A percentile compares a stretch with the other conserved stretches of the same genome.
Evolutionary conservation across 306 rosid species (phyloP).

Genomic region (Gastrolobium bilobum): DNA sequence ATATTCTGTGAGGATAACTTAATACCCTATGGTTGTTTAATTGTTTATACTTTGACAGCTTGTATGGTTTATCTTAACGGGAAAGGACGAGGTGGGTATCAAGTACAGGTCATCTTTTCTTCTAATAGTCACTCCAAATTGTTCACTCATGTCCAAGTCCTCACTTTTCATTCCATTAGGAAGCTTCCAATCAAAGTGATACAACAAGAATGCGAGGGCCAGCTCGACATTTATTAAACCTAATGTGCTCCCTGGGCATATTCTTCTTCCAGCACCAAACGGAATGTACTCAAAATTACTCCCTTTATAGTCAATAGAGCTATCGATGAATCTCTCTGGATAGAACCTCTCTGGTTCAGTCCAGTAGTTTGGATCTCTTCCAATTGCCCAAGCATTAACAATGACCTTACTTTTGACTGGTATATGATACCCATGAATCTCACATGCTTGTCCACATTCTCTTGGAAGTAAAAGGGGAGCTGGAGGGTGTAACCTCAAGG

Average conservation of each 20-base stretch:
- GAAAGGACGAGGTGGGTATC: slow-evolving; percentile 7
- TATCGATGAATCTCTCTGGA: slow-evolving; percentile 42
- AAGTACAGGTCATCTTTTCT: slow-evolving; percentile 5
- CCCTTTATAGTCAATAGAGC: slow-evolving; percentile 37
- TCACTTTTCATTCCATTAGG: slow-evolving; percentile 34
- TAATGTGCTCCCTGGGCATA: slow-evolving; percentile 37
- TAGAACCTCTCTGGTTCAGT: slow-evolving; percentile 33
- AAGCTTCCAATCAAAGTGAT: slow-evolving; percentile 49
- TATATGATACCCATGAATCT: slow-evolving; percentile 44
- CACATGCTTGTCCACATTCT: slow-evolving; percentile 40
- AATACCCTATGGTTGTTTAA: no score
- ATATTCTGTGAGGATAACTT: no score
- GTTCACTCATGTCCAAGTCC: slow-evolving; percentile 38
- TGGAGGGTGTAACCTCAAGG: slow-evolving; percentile 50
- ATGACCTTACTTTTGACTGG: slow-evolving; percentile 37
- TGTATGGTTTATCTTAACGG: neutral
- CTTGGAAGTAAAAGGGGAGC: slow-evolving; percentile 45
- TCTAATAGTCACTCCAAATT: neutral
- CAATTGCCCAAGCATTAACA: slow-evolving; percentile 54
- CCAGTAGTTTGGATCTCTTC: slow-evolving; percentile 53
- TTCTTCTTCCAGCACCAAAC: slow-evolving; percentile 58
- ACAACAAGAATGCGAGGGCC: slow-evolving; percentile 39
- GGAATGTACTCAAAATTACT: slow-evolving; percentile 42
- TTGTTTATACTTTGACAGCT: neutral
- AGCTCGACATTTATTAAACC: slow-evolving; percentile 38